Evolutionary conservation across 495 filamentous ascomycete species (phyloP), one percentile per base, ranked within the genome.

Genomic region (Tuber aestivum): DNA sequence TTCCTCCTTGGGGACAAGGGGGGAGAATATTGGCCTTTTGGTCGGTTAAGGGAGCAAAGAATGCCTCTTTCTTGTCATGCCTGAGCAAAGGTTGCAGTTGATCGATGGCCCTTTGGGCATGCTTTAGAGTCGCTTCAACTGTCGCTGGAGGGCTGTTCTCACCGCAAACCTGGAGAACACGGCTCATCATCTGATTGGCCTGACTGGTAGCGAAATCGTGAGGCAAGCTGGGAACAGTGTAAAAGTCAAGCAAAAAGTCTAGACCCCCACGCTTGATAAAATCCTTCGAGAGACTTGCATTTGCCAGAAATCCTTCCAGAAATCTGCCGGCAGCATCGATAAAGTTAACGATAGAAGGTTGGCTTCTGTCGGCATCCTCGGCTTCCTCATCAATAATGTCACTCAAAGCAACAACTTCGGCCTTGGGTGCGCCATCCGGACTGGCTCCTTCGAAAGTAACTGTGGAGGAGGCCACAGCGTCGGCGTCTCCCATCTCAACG

Each of bases 91-190:
- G 89, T 74, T 89, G 84, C 21, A 97, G 86, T 65, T 85, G 87
- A 78, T 93, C 87, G 45, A 94, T 85, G 35, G 90, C 89, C 41
- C 83, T 84, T 78, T 96, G 92, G 14, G 91, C 88, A 69, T 93
- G 89, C 75, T 89, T 88, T 37, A 97, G 84, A 40, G 97, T 84
- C 14, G 93, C 93, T 0, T 94, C 93, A 20, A 98, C 85, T 3
- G 93, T 90, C 14, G 95, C 85, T 81, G 95, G 90, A 32, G 95
- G 91, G 80, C 92, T 94, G 23, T 89, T 89, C 82, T 98, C 96
- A 45, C 94, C 89, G 74, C 97, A 87, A 77, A 91, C 87, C 76
- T 94, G 90, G 23, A 97, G 85, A n/a, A 95, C 90, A 23, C 89
- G 88, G 12, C 89, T 87, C 41, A 97, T 85, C 72, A 90, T 89